Base-by-base conservation (phyloP, 1,139 yeast genomes). In the Zhuliangozyma parablackwelliae region DNA sequence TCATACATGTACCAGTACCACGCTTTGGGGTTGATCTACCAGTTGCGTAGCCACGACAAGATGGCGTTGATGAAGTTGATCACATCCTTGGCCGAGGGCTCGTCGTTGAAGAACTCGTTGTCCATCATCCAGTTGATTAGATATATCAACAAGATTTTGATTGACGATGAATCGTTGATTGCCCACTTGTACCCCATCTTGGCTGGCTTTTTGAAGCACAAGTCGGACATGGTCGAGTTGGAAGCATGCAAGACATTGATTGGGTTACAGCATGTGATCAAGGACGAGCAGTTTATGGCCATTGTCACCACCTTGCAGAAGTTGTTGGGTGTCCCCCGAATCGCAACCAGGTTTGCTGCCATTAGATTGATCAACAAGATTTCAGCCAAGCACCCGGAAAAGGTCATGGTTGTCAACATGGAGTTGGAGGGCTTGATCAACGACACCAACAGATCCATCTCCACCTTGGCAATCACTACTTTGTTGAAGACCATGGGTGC, bases 391-490 rank as follows among this genome's bases (percentile, higher is more conserved):
- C 80, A 80, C 49, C 96, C 97, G 10, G 90, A 85, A 50, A 78
- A 78, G 50, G 80, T 85, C 35, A 72, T 85, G 50, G 78, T 78
- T 32, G 73, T 69, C 29, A 90, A 87, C 56, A 68, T 75, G 38
- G 97, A 89, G 59, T 75, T 92, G 54, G 98, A 92, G 63, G 69
- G 79, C 29, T 75, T 92, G 57, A 88, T 94, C 51, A 83, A 84
- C 57, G 97, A 92, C 61, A 59, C 89, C 29, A 89, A 87, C 63
- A 80, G 96, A 62, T 83, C 96, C 29, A 81, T 92, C 50, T 92
- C 97, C n/a, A 92, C 98, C n/a, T 90, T 89, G 61, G 97, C 98
- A 25, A 92, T 92, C 57, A 92, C 98, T 31, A 92, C 97, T 3
- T 72, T 92, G 55, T 78, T 92, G 59, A 92, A 90, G 66, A 92